Evolutionary conservation across 192 early-diverging fungal species (phyloP).

Genomic region (Podila horticola): DNA sequence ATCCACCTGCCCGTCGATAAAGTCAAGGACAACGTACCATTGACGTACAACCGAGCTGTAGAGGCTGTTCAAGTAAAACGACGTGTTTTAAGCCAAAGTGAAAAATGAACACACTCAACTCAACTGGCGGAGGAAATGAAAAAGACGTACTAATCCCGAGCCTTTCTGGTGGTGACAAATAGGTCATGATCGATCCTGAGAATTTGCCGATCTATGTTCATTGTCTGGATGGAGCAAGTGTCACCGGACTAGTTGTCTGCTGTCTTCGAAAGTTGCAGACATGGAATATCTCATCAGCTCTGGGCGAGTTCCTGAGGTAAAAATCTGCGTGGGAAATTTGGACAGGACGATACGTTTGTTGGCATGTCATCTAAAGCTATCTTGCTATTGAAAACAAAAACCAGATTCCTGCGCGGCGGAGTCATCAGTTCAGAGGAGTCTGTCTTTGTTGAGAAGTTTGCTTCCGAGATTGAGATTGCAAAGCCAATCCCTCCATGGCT

Average conservation of each 20-base stretch:
- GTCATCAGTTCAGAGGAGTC: slow-evolving; percentile 74
- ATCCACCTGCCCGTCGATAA: slow-evolving; percentile 81
- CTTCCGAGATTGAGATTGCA: slow-evolving; percentile 72
- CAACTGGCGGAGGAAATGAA: not conserved
- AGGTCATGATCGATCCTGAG: slow-evolving; percentile 78
- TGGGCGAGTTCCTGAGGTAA: slow-evolving; percentile 79
- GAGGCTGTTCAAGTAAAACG: slow-evolving; percentile 68
- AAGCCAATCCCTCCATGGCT: slow-evolving; percentile 71
- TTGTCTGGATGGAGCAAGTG: slow-evolving; percentile 89
- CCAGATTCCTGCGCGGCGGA: slow-evolving; percentile 61
- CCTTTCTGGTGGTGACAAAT: slow-evolving; percentile 15
- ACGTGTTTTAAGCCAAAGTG: slow-evolving; percentile 59
- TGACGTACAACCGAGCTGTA: slow-evolving; percentile 79
- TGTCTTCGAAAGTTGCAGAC: slow-evolving; percentile 92
- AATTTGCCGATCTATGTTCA: slow-evolving; percentile 88
- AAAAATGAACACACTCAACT: not conserved
- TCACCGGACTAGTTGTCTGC: slow-evolving; percentile 85
- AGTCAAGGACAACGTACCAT: slow-evolving; percentile 88
- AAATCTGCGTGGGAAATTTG: not conserved
- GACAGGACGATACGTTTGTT: not conserved
- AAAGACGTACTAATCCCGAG: not conserved
- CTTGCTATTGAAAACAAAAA: too few relatives aligned
- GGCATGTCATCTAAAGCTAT: too few relatives aligned
- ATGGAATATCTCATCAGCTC: slow-evolving; percentile 80
- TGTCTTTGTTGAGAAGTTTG: slow-evolving; percentile 84